These are phyloP conservation scores for Ascocoryne sarcoides DNA, from an alignment of 2,329 filamentous ascomycete species.

Conservation along the genomic window DNA sequence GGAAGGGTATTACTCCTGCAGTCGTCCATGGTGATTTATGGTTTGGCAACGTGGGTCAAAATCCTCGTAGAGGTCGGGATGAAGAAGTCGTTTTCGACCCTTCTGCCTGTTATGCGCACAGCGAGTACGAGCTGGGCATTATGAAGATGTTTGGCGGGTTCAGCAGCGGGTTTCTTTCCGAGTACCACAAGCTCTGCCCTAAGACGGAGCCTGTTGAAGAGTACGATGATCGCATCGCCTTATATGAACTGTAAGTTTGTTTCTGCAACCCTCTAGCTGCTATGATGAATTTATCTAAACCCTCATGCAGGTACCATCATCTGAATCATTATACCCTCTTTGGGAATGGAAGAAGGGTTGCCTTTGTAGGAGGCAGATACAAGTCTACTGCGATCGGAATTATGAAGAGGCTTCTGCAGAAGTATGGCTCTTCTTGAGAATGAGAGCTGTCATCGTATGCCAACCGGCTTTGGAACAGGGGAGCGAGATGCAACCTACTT, in stretches of 20 bases:
- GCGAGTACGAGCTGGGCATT: constrained; percentile 84
- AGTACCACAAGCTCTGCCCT: constrained; percentile 67
- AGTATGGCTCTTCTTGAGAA: too few species aligned
- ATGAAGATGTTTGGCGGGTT: constrained; percentile 97
- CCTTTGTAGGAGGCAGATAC: too few species aligned
- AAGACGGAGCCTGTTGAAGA: constrained; percentile 74
- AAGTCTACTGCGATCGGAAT: constrained; percentile 66
- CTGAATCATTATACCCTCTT: constrained; percentile 71
- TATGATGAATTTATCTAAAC: too few species aligned
- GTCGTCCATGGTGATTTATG: constrained; percentile 90
- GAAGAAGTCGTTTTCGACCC: constrained; percentile 75
- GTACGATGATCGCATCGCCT: constrained; percentile 69
- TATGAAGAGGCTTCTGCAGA: constrained; percentile 66
- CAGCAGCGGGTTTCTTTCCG: constrained; percentile 58
- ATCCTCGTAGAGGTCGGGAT: constrained; percentile 46
- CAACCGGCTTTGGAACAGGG: too few species aligned
- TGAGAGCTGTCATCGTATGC: too few species aligned
- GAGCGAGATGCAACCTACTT: too few species aligned
- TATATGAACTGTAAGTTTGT: constrained; percentile 73
- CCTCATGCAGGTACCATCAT: constrained; percentile 63
- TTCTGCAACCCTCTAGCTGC: background rate
- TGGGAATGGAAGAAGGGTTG: too few species aligned
- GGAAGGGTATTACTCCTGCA: constrained; percentile 63
- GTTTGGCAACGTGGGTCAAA: constrained; percentile 72
- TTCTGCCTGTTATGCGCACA: constrained; percentile 73